Percentiles rank a stretch among this genome's conserved stretches.
Evolutionary conservation across 2,329 filamentous ascomycete genomes (phyloP).

Genomic region (Apiospora koreana): DNA sequence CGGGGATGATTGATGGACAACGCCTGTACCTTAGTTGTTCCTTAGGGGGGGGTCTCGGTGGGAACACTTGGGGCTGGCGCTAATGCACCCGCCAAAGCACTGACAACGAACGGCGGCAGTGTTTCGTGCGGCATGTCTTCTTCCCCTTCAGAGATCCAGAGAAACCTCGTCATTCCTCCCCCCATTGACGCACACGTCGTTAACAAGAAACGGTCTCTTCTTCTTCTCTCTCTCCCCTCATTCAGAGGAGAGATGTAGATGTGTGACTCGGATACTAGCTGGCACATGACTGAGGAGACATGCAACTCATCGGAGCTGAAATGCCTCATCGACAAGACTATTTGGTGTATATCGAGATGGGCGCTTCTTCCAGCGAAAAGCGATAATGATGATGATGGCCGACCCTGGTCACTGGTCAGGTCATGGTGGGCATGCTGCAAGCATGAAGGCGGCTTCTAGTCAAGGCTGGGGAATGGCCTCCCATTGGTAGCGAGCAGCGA

Average conservation of each 20-base stretch:
- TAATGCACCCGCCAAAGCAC: not conserved
- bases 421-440: not conserved
- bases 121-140: not conserved
- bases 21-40: not conserved
- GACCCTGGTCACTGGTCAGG: no score
- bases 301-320: not conserved
- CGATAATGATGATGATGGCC: not conserved
- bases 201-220: not conserved
- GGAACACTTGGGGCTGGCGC: not conserved
- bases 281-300: not conserved
- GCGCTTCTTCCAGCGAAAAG: not conserved
- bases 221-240: not conserved
- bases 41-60: not conserved
- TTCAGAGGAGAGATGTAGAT: no score
- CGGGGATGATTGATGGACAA: not conserved
- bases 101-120: constrained; percentile 8
- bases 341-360: not conserved
- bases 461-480: not conserved
- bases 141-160: no score
- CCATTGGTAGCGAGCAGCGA: not conserved
- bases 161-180: not conserved
- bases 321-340: not conserved
- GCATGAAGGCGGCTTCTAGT: not conserved
- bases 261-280: not conserved
- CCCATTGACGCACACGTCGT: not conserved